phyloP scores from a whole-genome alignment of 805 yeast genomes.

The Cyberlindnera sargentensis region DNA sequence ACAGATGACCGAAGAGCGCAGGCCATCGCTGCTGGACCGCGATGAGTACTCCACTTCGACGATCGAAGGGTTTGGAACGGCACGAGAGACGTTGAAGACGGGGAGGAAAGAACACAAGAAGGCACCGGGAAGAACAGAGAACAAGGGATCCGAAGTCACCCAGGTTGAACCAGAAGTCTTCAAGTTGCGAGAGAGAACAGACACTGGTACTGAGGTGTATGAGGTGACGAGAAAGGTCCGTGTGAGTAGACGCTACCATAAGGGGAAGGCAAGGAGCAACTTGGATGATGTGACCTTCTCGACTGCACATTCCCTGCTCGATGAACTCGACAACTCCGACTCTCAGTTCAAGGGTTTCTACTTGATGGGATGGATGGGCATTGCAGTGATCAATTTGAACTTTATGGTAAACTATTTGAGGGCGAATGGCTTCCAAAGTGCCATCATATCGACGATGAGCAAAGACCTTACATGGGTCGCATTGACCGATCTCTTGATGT shows the following conservation, averaged over 20 bases:
- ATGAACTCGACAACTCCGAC: slow-evolving; percentile 7
- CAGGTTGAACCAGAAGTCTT: not conserved
- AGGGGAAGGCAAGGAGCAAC: slow-evolving; percentile 21
- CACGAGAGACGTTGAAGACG: not conserved
- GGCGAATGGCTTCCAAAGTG: slow-evolving; percentile 41
- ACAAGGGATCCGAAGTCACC: too few species aligned
- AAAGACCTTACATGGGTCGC: slow-evolving; percentile 64
- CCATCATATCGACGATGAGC: slow-evolving; percentile 49
- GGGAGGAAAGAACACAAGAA: not conserved
- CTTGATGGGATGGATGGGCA: slow-evolving; percentile 70
- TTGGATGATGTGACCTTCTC: slow-evolving; percentile 22
- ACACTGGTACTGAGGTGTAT: slow-evolving; percentile 12
- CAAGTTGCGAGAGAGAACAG: slow-evolving; percentile 8
- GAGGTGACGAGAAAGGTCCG: slow-evolving; percentile 13
- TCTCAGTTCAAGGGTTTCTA: slow-evolving; percentile 67
- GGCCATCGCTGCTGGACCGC: slow-evolving; percentile 10
- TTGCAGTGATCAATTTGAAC: slow-evolving; percentile 34
- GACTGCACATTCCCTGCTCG: slow-evolving; percentile 18
- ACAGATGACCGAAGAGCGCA: not conserved
- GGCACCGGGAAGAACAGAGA: too few species aligned
- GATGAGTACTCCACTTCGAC: slow-evolving; percentile 4
- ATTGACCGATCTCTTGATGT: slow-evolving; percentile 69
- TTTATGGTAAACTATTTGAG: slow-evolving; percentile 47
- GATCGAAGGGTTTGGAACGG: too few species aligned
- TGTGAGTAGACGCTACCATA: slow-evolving; percentile 14